Evolutionary conservation across 192 early-diverging fungal species (phyloP).

Genomic region (Spinellus fusiger): DNA sequence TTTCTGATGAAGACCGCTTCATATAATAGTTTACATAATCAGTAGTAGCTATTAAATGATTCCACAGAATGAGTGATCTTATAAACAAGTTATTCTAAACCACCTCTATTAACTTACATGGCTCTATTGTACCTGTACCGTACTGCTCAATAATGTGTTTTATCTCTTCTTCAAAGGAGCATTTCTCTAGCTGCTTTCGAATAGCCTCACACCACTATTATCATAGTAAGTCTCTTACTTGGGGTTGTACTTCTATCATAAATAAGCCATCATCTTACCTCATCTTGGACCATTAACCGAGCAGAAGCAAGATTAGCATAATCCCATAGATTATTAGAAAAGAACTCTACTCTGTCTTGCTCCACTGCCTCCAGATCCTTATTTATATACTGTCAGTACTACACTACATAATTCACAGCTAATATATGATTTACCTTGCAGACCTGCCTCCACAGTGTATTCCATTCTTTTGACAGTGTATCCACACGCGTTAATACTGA

Average conservation of each 20-base stretch:
- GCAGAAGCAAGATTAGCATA: constrained; percentile 22
- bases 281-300: constrained; percentile 13
- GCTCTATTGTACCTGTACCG: constrained; percentile 2
- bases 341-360: constrained; percentile 16
- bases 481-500: constrained; percentile 4
- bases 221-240: not conserved
- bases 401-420: not conserved
- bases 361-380: constrained; percentile 16
- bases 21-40: constrained; percentile 14
- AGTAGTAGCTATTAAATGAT: constrained; percentile 7
- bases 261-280: not conserved
- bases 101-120: not conserved
- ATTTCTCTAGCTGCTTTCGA: constrained; percentile 13
- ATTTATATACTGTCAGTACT: not conserved
- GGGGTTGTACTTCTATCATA: not conserved
- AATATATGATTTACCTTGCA: constrained; percentile 13
- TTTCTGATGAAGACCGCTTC: not conserved
- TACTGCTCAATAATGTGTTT: not conserved
- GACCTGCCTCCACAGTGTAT: constrained; percentile 10
- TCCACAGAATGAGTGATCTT: not conserved
- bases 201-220: constrained; percentile 22
- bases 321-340: constrained; percentile 12
- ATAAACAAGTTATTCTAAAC: not conserved
- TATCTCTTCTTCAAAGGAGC: constrained; percentile 9
- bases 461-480: constrained; percentile 13